Evolutionary conservation across 768 basidiomycete species (phyloP).

Genomic region (Chlorophyllum brunneum): DNA sequence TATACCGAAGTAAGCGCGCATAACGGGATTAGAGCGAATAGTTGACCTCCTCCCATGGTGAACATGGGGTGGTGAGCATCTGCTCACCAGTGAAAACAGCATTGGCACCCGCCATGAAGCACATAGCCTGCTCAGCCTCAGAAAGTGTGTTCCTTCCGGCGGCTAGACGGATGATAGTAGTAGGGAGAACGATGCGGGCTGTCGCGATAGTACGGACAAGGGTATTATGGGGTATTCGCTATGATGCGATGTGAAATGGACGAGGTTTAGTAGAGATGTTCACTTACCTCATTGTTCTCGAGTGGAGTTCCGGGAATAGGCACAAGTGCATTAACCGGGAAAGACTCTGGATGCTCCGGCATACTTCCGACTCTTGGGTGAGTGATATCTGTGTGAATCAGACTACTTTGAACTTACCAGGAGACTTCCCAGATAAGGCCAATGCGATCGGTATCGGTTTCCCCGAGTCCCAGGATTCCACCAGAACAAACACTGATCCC

Average conservation of each 20-base stretch:
- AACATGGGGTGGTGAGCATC: conserved; percentile 98
- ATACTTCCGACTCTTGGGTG: conserved; percentile 46
- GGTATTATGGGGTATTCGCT: conserved; percentile 81
- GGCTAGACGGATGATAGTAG: conserved; percentile 91
- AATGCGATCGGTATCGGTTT: conserved; percentile 84
- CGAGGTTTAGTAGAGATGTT: conserved; percentile 33
- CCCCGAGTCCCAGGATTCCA: conserved; percentile 92
- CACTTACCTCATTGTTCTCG: conserved; percentile 76
- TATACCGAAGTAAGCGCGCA: conserved; percentile 24
- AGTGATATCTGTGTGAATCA: conserved; percentile 10
- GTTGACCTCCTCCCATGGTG: conserved; percentile 88
- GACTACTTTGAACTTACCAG: conserved; percentile 49
- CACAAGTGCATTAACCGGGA: conserved; percentile 96
- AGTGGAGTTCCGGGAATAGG: conserved; percentile 94
- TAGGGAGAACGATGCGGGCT: conserved; percentile 86
- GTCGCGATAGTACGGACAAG: conserved; percentile 94
- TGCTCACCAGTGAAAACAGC: conserved; percentile 98
- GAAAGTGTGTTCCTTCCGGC: conserved; percentile 87
- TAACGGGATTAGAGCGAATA: conserved; percentile 5
- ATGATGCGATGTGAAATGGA: conserved; percentile 15
- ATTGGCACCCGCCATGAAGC: conserved; percentile 98
- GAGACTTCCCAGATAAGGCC: conserved; percentile 93
- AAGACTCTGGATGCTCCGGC: conserved; percentile 97
- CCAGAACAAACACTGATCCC: conserved; percentile 98
- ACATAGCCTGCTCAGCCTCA: conserved; percentile 95